Percentiles rank a stretch among this genome's conserved stretches.
phyloP scores from a whole-genome alignment of 768 basidiomycete genomes.

The Filobasidium floriforme region DNA sequence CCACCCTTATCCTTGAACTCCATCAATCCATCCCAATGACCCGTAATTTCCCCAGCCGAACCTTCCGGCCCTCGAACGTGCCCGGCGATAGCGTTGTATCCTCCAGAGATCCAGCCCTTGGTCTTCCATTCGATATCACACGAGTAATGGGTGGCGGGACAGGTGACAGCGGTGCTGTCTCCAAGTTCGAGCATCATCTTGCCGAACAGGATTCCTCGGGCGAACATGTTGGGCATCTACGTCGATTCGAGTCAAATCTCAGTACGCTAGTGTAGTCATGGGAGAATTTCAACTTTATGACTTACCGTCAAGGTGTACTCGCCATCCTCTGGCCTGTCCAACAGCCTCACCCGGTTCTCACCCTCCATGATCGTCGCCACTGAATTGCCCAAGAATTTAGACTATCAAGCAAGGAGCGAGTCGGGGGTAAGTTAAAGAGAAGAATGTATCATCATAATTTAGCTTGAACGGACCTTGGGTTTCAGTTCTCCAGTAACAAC shows the following conservation, averaged over 20 bases:
- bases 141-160: constrained; percentile 62
- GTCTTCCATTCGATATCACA: constrained; percentile 96
- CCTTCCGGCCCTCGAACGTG: constrained; percentile 63
- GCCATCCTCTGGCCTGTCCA: constrained; percentile 78
- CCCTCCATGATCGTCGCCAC: constrained; percentile 96
- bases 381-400: constrained; percentile 91
- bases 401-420: constrained; percentile 38
- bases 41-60: constrained; percentile 69
- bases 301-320: constrained; percentile 21
- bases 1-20: constrained; percentile 70
- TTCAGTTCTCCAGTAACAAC: constrained; percentile 84
- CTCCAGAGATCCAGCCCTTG: constrained; percentile 96
- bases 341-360: constrained; percentile 75
- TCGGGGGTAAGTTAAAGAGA: not conserved
- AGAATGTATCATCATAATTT: not conserved
- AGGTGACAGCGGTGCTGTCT: constrained; percentile 75
- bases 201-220: constrained; percentile 49
- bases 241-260: not conserved
- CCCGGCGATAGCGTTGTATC: constrained; percentile 83
- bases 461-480: constrained; percentile 54
- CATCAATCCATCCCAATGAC: constrained; percentile 86
- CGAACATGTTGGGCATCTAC: constrained; percentile 91
- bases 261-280: no score
- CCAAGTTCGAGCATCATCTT: constrained; percentile 92
- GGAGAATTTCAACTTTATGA: no score